Base-by-base conservation (phyloP, 1,284 basidiomycete genomes). In the Earliella scabrosa region DNA sequence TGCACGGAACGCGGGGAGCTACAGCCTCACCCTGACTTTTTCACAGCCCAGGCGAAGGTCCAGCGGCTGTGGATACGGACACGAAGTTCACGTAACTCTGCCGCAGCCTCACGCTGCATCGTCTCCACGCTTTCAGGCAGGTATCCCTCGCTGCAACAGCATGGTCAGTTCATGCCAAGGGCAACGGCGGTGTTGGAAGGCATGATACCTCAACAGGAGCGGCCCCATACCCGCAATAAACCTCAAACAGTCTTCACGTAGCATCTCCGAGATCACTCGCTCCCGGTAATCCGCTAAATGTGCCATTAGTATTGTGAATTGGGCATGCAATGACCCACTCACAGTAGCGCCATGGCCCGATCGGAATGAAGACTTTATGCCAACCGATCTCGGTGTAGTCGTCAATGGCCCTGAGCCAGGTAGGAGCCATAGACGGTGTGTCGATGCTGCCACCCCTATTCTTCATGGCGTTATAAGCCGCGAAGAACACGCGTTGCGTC, bases 31-130 rank as follows among this genome's bases (percentile, higher is more conserved):
- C 16, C 18, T 56, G 24, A 51, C 41, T 59, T 63, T 45, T 71
- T 74, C 48, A 72, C 66, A 2, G 71, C 72, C 72, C 72, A 74
- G 9, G 72, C 71, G 56, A 71, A 74, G 40, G 60, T 64, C 71
- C 71, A 74, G 32, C 71, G 66, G 50, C 59, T 70, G 57, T 73
- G 69, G 31, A 73, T 45, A 38, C 58, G 68, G 16, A 68, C 63
- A 27, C 64, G 65, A 38, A 70, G 63, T 41, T 70, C 68, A 29
- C 58, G 63, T 44, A 74, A 47, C 54, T 74, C 72, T 16, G 60
- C 52, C 7, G 61, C 53, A 2, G 72, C 70, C 52, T 71, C 69
- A 14, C 66, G 65, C 52, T 66, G 63, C 69, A 72, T 68, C 48
- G 57, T 65, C 47, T 69, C 70, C 27, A 73, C 69, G 26, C 60